Percentiles rank a stretch among this genome's conserved stretches.
phyloP scores from a whole-genome alignment of 78 protist genomes.

The Blattamonas nauphoetae region DNA sequence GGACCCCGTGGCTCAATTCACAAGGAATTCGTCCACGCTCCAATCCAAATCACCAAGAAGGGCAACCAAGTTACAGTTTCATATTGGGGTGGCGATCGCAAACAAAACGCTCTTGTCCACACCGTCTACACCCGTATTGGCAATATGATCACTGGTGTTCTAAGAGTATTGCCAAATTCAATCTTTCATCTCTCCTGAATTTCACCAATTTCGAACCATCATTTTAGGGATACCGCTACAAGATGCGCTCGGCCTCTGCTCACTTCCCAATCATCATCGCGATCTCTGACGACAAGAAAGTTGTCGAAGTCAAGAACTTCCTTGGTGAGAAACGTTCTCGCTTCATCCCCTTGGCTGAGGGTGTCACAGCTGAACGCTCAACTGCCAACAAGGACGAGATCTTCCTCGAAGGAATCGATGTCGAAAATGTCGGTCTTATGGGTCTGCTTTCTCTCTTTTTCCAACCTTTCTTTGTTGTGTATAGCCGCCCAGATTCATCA shows the following conservation, averaged over 20 bases:
- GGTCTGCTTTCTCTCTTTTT: not conserved
- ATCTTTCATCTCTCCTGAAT: not conserved
- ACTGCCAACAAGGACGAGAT: constrained; percentile 85
- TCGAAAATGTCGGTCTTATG: constrained; percentile 77
- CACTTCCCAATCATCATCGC: constrained; percentile 93
- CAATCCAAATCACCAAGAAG: constrained; percentile 36
- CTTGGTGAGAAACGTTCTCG: constrained; percentile 84
- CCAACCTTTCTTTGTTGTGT: no score
- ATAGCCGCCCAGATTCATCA: constrained; percentile 14
- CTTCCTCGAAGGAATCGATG: constrained; percentile 78
- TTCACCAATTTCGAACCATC: no score
- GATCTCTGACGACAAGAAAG: constrained; percentile 45
- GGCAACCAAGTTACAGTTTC: constrained; percentile 27
- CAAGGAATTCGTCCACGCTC: constrained; percentile 69
- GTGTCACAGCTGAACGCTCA: constrained; percentile 56
- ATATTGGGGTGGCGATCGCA: constrained; percentile 74
- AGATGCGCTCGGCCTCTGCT: constrained; percentile 90
- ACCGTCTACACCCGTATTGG: constrained; percentile 74
- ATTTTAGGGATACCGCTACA: constrained; percentile 88
- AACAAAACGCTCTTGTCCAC: constrained; percentile 74
- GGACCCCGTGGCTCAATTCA: constrained; percentile 88
- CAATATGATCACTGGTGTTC: constrained; percentile 96
- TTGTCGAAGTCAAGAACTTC: constrained; percentile 92
- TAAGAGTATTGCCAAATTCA: constrained; percentile 29
- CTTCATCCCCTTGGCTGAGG: constrained; percentile 56